These are phyloP conservation scores for Sugiyamaella novakii DNA, from an alignment of 1,139 yeast genomes.

Conservation along the genomic window DNA sequence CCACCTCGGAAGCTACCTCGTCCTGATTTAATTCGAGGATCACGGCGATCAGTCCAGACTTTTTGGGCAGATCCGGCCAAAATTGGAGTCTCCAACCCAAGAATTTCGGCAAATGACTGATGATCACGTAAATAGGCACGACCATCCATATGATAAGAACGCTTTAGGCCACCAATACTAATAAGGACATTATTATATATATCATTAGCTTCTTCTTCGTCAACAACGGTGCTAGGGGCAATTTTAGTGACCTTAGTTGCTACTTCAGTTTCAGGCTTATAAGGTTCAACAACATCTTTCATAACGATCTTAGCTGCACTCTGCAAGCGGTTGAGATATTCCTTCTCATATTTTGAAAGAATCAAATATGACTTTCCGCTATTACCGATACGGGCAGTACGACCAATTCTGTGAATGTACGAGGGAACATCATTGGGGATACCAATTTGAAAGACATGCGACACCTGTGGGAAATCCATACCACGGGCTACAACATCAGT, in stretches of 20 bases:
- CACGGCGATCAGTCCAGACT: slow-evolving; percentile 22
- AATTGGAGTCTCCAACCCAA: slow-evolving; percentile 24
- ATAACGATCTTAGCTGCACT: slow-evolving; percentile 29
- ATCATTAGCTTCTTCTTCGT: slow-evolving; percentile 25
- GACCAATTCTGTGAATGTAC: slow-evolving; percentile 90
- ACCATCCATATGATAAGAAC: slow-evolving; percentile 20
- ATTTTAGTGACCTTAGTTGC: slow-evolving; percentile 19
- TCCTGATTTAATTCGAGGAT: slow-evolving; percentile 16
- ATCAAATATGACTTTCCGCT: slow-evolving; percentile 53
- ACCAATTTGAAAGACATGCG: slow-evolving; percentile 79
- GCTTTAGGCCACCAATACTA: slow-evolving; percentile 20
- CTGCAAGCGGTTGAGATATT: slow-evolving; percentile 30
- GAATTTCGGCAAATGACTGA: slow-evolving; percentile 16
- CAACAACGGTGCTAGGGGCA: slow-evolving; percentile 20
- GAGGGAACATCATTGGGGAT: slow-evolving; percentile 73
- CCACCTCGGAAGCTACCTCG: slow-evolving; percentile 25
- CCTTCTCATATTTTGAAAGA: slow-evolving; percentile 34
- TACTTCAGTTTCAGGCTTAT: slow-evolving; percentile 23
- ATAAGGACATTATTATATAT: slow-evolving; percentile 23
- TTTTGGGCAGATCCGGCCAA: slow-evolving; percentile 22
- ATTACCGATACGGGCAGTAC: slow-evolving; percentile 94
- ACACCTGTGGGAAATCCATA: slow-evolving; percentile 85
- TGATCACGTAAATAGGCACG: slow-evolving; percentile 22
- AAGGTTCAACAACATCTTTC: slow-evolving; percentile 22
- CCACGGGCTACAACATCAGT: slow-evolving; percentile 98